phyloP scores from a whole-genome alignment of 441 rosid genomes.

The Theobroma grandiflorum region DNA sequence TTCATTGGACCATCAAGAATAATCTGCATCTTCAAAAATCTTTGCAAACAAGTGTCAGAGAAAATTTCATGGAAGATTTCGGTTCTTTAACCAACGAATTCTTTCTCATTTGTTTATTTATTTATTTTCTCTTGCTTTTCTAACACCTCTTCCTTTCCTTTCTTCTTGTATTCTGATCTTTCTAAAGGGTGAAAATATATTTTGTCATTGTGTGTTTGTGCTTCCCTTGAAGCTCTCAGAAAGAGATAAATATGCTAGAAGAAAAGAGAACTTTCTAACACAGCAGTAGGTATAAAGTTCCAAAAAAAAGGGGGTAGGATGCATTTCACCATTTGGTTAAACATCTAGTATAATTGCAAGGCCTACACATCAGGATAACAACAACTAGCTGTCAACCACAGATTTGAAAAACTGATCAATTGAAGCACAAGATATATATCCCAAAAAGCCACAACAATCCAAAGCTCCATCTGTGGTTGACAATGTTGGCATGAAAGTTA shows the following conservation, averaged over 20 bases:
- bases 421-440: background rate
- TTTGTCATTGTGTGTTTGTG: background rate
- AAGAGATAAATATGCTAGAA: background rate
- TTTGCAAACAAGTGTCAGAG: background rate
- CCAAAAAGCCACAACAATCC: background rate
- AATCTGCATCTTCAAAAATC: background rate
- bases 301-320: background rate
- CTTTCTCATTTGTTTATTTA: background rate
- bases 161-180: background rate
- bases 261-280: slow-evolving; percentile 12
- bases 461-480: background rate
- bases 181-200: background rate
- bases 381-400: slow-evolving; percentile 19
- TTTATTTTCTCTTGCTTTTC: background rate
- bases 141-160: background rate
- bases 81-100: background rate
- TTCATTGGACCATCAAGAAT: slow-evolving; percentile 21
- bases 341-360: slow-evolving; percentile 3
- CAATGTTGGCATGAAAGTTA: slow-evolving; percentile 1
- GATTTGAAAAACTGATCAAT: background rate
- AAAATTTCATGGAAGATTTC: slow-evolving; percentile 12
- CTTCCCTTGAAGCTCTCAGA: background rate
- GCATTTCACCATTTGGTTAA: slow-evolving; percentile 16
- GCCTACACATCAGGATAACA: background rate
- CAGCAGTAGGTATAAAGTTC: background rate